These are phyloP conservation scores for Capsella bursapastoris DNA, from an alignment of 345 rosid genomes.

Conservation along the genomic window DNA sequence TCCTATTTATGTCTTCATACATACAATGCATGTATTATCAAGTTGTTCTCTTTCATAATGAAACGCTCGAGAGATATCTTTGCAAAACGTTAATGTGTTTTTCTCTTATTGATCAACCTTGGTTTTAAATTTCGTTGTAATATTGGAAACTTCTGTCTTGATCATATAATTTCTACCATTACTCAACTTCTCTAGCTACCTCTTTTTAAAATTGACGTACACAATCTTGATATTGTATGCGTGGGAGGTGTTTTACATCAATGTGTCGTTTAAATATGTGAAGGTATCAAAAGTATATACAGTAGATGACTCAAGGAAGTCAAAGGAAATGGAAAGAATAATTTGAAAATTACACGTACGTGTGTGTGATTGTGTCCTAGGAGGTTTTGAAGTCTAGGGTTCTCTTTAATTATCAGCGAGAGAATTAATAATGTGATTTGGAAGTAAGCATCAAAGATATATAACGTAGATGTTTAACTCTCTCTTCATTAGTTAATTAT, in stretches of 20 bases:
- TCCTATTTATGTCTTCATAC: slow-evolving; percentile 14
- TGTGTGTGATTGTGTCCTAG: neutral
- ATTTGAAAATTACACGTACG: neutral
- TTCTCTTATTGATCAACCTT: neutral
- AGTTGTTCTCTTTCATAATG: slow-evolving; percentile 1
- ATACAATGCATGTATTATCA: slow-evolving; percentile 2
- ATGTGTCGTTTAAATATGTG: neutral
- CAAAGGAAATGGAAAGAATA: neutral
- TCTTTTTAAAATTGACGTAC: neutral
- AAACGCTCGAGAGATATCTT: neutral
- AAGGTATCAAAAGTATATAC: neutral
- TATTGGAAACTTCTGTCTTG: neutral
- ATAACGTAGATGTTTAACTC: neutral
- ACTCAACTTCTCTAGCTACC: neutral
- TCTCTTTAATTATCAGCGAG: no score
- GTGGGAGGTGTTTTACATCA: neutral
- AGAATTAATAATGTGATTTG: neutral
- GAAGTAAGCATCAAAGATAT: neutral
- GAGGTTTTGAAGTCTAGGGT: no score
- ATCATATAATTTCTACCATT: neutral
- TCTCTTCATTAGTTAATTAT: neutral
- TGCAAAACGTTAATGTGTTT: neutral
- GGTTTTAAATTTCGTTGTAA: neutral
- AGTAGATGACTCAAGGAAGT: no score
- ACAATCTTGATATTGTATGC: neutral